These are phyloP conservation scores for Spergularia azorica DNA, from an alignment of 179 eudicot genomes.

Conservation along the genomic window DNA sequence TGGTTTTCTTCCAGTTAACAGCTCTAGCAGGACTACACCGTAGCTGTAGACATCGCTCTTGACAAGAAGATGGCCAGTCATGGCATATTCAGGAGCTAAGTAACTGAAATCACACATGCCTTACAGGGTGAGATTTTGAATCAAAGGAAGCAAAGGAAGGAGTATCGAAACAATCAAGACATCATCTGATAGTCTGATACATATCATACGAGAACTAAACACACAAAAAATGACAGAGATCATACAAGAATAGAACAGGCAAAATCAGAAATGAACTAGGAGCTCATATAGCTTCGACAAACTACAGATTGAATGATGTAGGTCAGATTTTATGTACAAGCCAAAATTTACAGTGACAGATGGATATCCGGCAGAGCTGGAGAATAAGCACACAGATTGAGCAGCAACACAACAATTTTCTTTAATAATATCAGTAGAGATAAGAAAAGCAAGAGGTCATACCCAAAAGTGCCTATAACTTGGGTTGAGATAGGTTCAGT, in stretches of 20 bases:
- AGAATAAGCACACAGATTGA: background rate
- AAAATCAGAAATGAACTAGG: too few species aligned
- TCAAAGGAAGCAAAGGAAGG: background rate
- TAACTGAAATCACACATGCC: slow-evolving; percentile 49
- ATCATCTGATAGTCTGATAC: background rate
- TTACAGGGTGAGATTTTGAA: background rate
- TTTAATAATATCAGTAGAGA: background rate
- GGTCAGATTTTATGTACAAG: background rate
- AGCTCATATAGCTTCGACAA: too few species aligned
- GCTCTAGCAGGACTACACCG: slow-evolving; percentile 96
- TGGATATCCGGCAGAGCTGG: background rate
- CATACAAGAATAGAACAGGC: too few species aligned
- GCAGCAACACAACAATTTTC: slow-evolving; percentile 7
- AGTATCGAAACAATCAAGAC: background rate
- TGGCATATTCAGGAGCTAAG: slow-evolving; percentile 97
- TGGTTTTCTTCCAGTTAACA: slow-evolving; percentile 92
- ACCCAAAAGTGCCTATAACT: slow-evolving; percentile 99
- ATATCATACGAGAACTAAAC: background rate
- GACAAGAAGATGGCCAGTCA: slow-evolving; percentile 98
- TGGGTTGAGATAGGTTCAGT: slow-evolving; percentile 81
- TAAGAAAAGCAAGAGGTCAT: slow-evolving; percentile 25
- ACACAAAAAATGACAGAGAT: too few species aligned
- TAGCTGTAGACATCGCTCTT: slow-evolving; percentile 99
- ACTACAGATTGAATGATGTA: background rate
- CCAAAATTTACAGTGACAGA: too few species aligned